A percentile compares a stretch with the other conserved stretches of the same genome.
These are phyloP conservation scores for Lactifluus piperatus DNA, from an alignment of 768 basidiomycete species.

Conservation along the genomic window DNA sequence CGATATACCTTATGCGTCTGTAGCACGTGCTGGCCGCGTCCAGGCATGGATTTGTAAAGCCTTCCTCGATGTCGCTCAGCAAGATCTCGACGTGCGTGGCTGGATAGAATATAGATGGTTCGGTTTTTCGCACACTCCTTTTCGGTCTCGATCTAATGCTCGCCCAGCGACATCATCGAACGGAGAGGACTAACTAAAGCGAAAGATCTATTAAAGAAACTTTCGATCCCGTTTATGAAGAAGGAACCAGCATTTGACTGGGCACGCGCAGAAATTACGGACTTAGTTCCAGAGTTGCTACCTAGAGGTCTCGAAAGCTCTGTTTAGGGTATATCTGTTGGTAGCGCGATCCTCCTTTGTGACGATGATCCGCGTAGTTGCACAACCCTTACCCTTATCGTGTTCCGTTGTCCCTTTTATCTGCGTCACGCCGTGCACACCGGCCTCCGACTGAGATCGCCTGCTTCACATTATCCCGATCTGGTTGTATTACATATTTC, in stretches of 20 bases:
- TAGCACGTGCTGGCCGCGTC: conserved; percentile 22
- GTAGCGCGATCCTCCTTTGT: not conserved
- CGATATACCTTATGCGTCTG: not conserved
- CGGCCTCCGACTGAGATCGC: too few species aligned
- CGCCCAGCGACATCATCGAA: not conserved
- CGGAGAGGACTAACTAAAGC: not conserved
- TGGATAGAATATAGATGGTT: not conserved
- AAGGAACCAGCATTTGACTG: not conserved
- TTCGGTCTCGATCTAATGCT: not conserved
- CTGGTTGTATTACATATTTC: too few species aligned
- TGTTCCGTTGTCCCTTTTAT: too few species aligned
- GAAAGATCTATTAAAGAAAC: not conserved
- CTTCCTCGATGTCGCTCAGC: not conserved
- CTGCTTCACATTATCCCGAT: too few species aligned
- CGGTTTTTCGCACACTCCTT: not conserved
- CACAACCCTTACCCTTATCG: too few species aligned
- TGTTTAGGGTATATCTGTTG: not conserved
- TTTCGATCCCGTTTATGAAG: not conserved
- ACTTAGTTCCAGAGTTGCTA: not conserved
- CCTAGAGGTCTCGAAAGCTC: not conserved
- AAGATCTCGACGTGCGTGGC: not conserved
- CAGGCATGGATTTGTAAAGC: conserved; percentile 29
- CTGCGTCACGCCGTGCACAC: too few species aligned
- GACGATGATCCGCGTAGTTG: not conserved
- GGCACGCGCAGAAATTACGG: not conserved